Evolutionary conservation across 495 filamentous ascomycete genomes (phyloP), one percentile per base, ranked within the genome.

Genomic region (Halenospora varia): DNA sequence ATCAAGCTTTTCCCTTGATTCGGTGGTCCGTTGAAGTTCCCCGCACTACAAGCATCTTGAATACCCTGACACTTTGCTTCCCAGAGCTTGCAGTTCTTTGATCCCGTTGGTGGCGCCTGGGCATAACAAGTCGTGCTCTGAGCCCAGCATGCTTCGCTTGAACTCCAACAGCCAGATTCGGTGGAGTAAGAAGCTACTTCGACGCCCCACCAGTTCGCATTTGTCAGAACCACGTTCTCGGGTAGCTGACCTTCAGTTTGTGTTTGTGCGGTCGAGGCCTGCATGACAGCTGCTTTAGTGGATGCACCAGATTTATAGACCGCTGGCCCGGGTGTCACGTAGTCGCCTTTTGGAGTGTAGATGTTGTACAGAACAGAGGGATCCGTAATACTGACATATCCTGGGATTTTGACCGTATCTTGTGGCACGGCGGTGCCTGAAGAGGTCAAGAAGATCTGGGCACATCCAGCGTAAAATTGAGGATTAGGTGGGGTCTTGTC

Each of bases 131-230:
- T 60, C 0, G 72, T 62, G 19, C 64, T 65, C 71, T 91, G 86
- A 42, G 64, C 55, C 70, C 73, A 90, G 73, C 86, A 88, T 25
- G 78, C 67, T 46, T 72, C 60, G 13, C 68, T 70, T 8, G 76
- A 52, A 18, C 67, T 66, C 78, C 79, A 88, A 74, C 88, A 92
- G n/a, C 79, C 77, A 11, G 60, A 54, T 59, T 82, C 71, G 39
- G 71, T 70, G 3, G 66, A 70, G 67, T 85, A 90, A 9, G 54
- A 55, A 0, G 80, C 68, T 0, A 88, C 70, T 60, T 87, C 78
- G 19, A 75, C 62, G 26, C 77, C 84, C 66, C 85, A 88, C 88
- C 87, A 91, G 69, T 90, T 88, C 39, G 73, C 86, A 63, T 87
- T 88, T 57, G 80, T 77, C 49, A 86, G 66, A 25, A 87, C 71